Base-by-base conservation (phyloP, 148 eudicot species). In the Limonium bicolor region DNA sequence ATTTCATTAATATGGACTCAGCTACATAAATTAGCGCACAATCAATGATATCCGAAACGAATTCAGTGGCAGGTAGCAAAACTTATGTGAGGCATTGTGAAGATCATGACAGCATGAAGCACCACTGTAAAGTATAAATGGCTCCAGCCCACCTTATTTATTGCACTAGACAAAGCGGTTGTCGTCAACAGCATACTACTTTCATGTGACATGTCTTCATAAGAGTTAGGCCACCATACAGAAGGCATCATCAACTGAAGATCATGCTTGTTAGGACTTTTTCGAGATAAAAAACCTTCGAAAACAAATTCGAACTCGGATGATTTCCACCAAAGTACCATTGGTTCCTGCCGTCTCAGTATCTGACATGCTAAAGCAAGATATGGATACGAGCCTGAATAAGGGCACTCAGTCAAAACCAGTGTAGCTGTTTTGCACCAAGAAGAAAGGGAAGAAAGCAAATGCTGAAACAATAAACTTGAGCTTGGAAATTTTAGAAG, bases 181-280 rank as follows among this genome's bases (percentile, higher is more conserved):
- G 78, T 74, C 17, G 90, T 80, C 55, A 80, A 74, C 63, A 54
- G 53, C 96, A 88, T 82, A 73, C 90, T 83, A 61, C 68, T 79
- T 68, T 79, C 94, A 50, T 67, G 66, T 25, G 94, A 76, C 35
- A 72, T 41, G 44, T 83, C 90, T 55, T 83, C 94, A 36, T 40
- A 65, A 44, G 96, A 82, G 56, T 82, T 85, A 43, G 90, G 92
- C 94, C 94, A 83, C 90, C 94, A 83, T 46, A 88, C 92, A 69
- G 78, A 79, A 48, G 96, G 96, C 66, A 88, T 57, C 67, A 88
- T 37, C 48, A 54, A 45, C 23, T 77, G 83, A 41, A 88, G 90
- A 66, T 88, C 96, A 53, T 69, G 72, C 64, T 77, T 80, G 58
- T 83, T 83, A 17, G 96, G 92, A 62, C 60, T 69, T 64, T 74